These are phyloP conservation scores for Aspergillus texensis DNA, from an alignment of 2,329 filamentous ascomycete species.

Conservation along the genomic window DNA sequence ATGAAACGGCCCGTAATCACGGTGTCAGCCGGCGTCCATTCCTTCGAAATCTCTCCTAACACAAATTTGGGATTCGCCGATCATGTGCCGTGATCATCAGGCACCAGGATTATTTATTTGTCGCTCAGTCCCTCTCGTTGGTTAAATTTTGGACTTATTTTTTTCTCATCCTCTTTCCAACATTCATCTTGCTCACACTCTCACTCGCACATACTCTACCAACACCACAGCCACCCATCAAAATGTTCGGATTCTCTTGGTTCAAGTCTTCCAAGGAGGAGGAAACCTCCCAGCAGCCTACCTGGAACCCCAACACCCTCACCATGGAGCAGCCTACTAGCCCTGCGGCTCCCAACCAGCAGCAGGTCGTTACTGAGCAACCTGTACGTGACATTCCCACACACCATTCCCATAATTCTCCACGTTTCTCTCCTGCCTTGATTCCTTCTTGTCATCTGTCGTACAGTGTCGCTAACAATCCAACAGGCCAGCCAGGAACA, in stretches of 20 bases:
- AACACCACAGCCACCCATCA: conserved; percentile 6
- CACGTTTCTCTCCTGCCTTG: background rate
- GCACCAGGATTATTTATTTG: conserved; percentile 5
- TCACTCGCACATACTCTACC: background rate
- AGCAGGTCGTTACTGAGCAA: conserved; percentile 32
- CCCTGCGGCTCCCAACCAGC: conserved; percentile 31
- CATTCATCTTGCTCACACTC: background rate
- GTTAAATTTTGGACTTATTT: background rate
- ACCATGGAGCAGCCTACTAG: conserved; percentile 37
- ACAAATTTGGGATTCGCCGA: conserved; percentile 1
- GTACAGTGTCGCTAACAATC: conserved; percentile 1
- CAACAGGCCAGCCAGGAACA: conserved; percentile 28
- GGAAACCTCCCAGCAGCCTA: conserved; percentile 21
- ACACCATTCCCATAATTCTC: background rate
- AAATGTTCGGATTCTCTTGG: conserved; percentile 35
- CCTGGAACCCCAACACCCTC: conserved; percentile 36
- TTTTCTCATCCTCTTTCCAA: background rate
- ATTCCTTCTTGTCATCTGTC: too few species aligned
- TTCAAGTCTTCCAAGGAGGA: conserved; percentile 35
- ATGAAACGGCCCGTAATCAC: background rate
- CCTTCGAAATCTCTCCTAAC: background rate
- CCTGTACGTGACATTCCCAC: conserved; percentile 25
- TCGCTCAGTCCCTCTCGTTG: background rate
- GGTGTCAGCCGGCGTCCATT: background rate
- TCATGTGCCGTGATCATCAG: conserved; percentile 3